Evolutionary conservation across 2,329 filamentous ascomycete genomes (phyloP).

Genomic region (Botrytis byssoidea): DNA sequence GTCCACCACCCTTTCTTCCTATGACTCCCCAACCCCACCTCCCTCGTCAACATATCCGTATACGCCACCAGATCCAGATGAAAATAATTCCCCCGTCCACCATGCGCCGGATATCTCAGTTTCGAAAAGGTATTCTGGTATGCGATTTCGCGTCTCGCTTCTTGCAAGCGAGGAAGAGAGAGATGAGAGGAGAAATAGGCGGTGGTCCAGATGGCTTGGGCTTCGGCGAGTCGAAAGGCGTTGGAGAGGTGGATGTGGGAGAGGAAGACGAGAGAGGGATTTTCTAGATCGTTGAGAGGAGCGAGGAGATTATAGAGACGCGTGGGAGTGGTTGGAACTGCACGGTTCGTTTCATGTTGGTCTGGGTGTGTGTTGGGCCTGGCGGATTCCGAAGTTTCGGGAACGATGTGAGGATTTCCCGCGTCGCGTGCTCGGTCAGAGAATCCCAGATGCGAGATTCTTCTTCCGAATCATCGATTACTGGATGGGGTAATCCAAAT

Average conservation of each 20-base stretch:
- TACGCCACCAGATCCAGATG: conserved; percentile 19
- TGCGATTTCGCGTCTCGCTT: conserved; percentile 16
- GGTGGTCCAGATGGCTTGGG: conserved; percentile 19
- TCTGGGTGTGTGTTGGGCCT: neutral
- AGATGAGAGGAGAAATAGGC: conserved; percentile 18
- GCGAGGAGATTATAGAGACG: conserved; percentile 18
- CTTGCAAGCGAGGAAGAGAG: neutral
- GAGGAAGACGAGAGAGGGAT: conserved; percentile 14
- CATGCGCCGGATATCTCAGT: conserved; percentile 20
- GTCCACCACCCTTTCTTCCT: neutral
- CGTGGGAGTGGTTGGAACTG: conserved; percentile 9
- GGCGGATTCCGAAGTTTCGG: conserved; percentile 21
- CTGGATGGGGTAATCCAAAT: conserved; percentile 33
- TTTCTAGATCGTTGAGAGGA: conserved; percentile 3
- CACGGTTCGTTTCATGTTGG: neutral
- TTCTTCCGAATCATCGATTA: conserved; percentile 24
- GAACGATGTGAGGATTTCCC: conserved; percentile 11
- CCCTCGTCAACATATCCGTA: conserved; percentile 10
- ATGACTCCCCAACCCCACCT: conserved; percentile 9
- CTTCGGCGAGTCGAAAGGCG: conserved; percentile 1
- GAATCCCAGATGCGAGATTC: conserved; percentile 31
- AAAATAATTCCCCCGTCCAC: conserved; percentile 3
- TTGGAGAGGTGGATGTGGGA: neutral
- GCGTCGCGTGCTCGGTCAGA: conserved; percentile 24
- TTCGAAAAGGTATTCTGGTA: conserved; percentile 15